Percentiles rank a stretch among this genome's conserved stretches.
Evolutionary conservation across 768 basidiomycete genomes (phyloP).

Genomic region (Trametes villosa): DNA sequence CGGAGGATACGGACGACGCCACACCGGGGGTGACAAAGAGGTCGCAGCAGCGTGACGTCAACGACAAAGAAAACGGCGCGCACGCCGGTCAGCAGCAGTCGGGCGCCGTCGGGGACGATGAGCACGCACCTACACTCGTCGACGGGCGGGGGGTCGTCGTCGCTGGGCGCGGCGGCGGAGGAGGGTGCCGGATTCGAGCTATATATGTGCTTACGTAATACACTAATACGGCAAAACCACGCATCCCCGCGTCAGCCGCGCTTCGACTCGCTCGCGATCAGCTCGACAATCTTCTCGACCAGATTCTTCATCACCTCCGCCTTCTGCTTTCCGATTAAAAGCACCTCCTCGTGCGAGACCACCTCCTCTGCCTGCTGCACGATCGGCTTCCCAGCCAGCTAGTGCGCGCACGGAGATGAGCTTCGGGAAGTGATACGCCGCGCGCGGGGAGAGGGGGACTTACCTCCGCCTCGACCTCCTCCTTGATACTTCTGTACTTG

Average conservation of each 20-base stretch:
- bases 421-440: conserved; percentile 4
- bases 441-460: conserved; percentile 25
- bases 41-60: neutral
- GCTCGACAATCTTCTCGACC: conserved; percentile 65
- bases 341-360: conserved; percentile 82
- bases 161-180: conserved; percentile 14
- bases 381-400: conserved; percentile 66
- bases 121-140: conserved; percentile 16
- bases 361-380: conserved; percentile 45
- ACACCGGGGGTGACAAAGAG: conserved; percentile 2
- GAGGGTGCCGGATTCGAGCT: neutral
- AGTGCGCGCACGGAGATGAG: neutral
- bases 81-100: neutral
- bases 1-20: conserved; percentile 1
- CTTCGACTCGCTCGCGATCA: conserved; percentile 21
- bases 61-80: neutral
- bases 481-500: conserved; percentile 66
- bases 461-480: conserved; percentile 81
- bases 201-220: conserved; percentile 23
- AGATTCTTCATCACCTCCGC: conserved; percentile 73
- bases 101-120: conserved; percentile 12
- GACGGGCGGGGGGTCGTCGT: conserved; percentile 18
- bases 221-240: conserved; percentile 12
- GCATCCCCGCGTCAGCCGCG: conserved; percentile 19
- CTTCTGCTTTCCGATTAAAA: conserved; percentile 65